These are phyloP conservation scores for Stephania cephalantha DNA, from an alignment of 164 flowering plant species.

Conservation along the genomic window DNA sequence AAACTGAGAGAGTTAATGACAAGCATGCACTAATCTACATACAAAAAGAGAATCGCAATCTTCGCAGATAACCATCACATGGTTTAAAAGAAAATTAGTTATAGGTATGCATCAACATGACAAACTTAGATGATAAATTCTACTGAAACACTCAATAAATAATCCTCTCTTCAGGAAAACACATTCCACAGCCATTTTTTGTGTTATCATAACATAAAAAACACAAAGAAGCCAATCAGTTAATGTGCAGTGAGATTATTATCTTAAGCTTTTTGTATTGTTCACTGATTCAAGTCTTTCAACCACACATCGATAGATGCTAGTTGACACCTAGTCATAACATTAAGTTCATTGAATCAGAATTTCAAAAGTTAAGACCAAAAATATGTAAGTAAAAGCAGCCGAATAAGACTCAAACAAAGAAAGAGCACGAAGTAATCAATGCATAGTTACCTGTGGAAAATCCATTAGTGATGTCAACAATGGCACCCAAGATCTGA, in stretches of 20 bases:
- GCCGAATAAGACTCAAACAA: constrained; percentile 3
- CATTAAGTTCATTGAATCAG: background rate
- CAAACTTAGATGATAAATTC: background rate
- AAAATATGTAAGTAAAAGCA: constrained; percentile 21
- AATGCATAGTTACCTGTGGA: constrained; percentile 42
- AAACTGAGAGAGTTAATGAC: background rate
- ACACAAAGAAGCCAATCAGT: background rate
- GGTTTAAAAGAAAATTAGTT: background rate
- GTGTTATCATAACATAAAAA: too few relatives aligned
- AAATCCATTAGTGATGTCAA: constrained; percentile 34
- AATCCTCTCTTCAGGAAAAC: background rate
- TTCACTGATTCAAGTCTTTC: background rate
- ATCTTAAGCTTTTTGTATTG: too few relatives aligned
- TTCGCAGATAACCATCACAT: background rate
- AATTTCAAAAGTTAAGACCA: background rate
- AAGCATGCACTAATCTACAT: background rate
- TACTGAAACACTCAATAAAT: background rate
- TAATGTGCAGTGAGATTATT: background rate
- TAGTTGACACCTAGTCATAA: background rate
- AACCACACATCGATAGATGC: background rate
- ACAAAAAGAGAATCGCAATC: background rate
- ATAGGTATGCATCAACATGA: background rate
- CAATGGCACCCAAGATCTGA: constrained; percentile 41
- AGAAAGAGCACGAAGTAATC: constrained; percentile 1
- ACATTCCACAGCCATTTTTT: too few relatives aligned